phyloP scores from a whole-genome alignment of 495 filamentous ascomycete genomes.

The Hypoxylon lienhwacheense region DNA sequence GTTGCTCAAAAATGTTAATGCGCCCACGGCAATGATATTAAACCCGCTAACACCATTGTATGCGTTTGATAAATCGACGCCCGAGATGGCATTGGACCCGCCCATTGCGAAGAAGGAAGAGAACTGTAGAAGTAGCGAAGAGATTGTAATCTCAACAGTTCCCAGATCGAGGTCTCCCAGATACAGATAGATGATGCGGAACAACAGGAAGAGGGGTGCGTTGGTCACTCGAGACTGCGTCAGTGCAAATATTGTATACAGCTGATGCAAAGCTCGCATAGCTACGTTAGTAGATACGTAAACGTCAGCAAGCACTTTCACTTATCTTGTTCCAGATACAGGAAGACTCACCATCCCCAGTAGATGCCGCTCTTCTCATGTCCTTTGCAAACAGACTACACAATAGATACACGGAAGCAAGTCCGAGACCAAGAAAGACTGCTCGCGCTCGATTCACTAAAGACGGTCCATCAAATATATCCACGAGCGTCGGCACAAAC shows the following conservation, averaged over 20 bases:
- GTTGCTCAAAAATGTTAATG: slow-evolving; percentile 83
- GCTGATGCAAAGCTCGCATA: slow-evolving; percentile 59
- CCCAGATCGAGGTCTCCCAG: slow-evolving; percentile 53
- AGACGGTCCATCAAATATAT: slow-evolving; percentile 47
- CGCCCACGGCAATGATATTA: slow-evolving; percentile 66
- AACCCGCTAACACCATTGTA: slow-evolving; percentile 81
- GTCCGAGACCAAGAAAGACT: slow-evolving; percentile 56
- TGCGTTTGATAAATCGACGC: slow-evolving; percentile 77
- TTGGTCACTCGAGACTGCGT: slow-evolving; percentile 85
- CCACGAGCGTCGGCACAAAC: slow-evolving; percentile 48
- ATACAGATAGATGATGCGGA: slow-evolving; percentile 60
- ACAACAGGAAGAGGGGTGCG: slow-evolving; percentile 78
- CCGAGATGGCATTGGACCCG: slow-evolving; percentile 89
- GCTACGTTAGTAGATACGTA: slow-evolving; percentile 39
- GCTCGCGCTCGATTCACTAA: slow-evolving; percentile 56
- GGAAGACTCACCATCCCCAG: slow-evolving; percentile 30
- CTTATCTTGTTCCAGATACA: neutral
- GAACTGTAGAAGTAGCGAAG: slow-evolving; percentile 69
- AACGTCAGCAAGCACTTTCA: slow-evolving; percentile 16
- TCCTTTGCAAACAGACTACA: slow-evolving; percentile 27
- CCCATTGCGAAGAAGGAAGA: slow-evolving; percentile 88
- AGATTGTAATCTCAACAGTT: slow-evolving; percentile 60
- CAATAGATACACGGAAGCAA: slow-evolving; percentile 45
- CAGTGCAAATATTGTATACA: slow-evolving; percentile 75
- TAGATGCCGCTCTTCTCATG: slow-evolving; percentile 30